Base-by-base conservation (phyloP, 2,329 filamentous ascomycete species). In the Cephalotrichum gorgonifer region DNA sequence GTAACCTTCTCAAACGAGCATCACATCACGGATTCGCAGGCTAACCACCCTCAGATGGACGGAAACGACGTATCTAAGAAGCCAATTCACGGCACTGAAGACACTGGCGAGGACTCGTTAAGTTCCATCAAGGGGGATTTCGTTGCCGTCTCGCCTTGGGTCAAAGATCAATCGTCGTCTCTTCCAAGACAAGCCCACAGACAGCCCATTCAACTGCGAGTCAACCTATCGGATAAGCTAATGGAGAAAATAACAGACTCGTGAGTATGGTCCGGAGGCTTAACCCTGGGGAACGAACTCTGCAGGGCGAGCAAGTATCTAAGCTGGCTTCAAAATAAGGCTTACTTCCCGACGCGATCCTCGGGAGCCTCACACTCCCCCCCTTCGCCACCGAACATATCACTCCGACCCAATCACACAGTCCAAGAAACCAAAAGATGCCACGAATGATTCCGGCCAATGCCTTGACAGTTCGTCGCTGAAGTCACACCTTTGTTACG, bases 151-250 rank as follows among this genome's bases (percentile, higher is more conserved):
- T 64, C 68, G 14, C 52, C 58, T 1, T 26, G 38, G n/a, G 52
- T 49, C 12, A 58, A 64, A 46, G 57, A 66, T 35, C 61, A 59
- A 17, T 66, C 67, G 2, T 58, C 60, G 2, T 67, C 70, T 4
- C 64, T 62, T 4, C 60, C 57, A 35, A 63, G 65, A 47, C 60
- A 62, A 2, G 55, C 57, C 20, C 49, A 54, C 17, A 62, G 66
- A 22, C 64, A 69, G 42, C 66, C 66, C 2, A 60, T 75, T 20
- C 66, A 71, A 35, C 65, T 75, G 27, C 69, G 71, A 23, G 64
- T 75, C 54, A 73, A 72, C 52, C 54, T 75, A 49, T 75, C 71
- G 4, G 69, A 74, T 43, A 66, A 64, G 0, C 70, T 75, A 52
- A 68, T 75, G 63, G 68, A 74, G 50, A 70, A 63, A 51, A 61